Evolutionary conservation across 2,329 filamentous ascomycete genomes (phyloP), one percentile per base, ranked within the genome.

Genomic region (Claviceps africana): DNA sequence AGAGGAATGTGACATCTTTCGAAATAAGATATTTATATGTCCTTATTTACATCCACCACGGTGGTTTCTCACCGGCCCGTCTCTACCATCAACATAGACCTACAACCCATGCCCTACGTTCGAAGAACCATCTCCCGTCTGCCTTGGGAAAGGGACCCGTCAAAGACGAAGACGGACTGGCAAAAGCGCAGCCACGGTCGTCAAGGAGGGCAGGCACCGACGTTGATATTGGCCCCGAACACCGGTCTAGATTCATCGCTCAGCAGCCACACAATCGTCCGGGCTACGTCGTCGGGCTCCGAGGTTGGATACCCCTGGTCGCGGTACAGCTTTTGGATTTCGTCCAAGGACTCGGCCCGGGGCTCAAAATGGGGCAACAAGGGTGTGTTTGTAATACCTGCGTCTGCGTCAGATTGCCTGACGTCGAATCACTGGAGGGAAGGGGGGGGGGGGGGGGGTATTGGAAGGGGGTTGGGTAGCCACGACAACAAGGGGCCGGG

Each of bases 161-260:
- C n/a, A n/a, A n/a, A n/a, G n/a, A n/a, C n/a, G n/a, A n/a, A n/a
- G n/a, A n/a, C n/a, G n/a, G n/a, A n/a, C n/a, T n/a, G n/a, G n/a
- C n/a, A n/a, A n/a, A 30, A 13, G 11, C 4, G n/a, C 42, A 25
- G n/a, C 42, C 6, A 6, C 25, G 25, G n/a, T 48, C 31, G n/a
- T n/a, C n/a, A 48, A 15, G 46, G 46, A 19, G 19, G 30, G 3
- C 46, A 35, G n/a, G 48, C 48, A 1, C 48, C 48, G 9, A 50
- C 48, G 13, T 50, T 50, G 37, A 50, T 50, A 13, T 50, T 50
- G 22, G 37, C 37, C 33, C 48, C 48, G 25, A 44, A 50, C n/a
- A 50, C 48, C 17, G 48, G 48, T 21, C 30, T 15, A 6, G 48
- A 50, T 15, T 50, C 48, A 2, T 50, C 37, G n/a, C 48, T 44